Percentiles rank a stretch among this genome's conserved stretches.
These are phyloP conservation scores for Neopestalotiopsis rosae DNA, from an alignment of 2,329 filamentous ascomycete species.

Conservation along the genomic window DNA sequence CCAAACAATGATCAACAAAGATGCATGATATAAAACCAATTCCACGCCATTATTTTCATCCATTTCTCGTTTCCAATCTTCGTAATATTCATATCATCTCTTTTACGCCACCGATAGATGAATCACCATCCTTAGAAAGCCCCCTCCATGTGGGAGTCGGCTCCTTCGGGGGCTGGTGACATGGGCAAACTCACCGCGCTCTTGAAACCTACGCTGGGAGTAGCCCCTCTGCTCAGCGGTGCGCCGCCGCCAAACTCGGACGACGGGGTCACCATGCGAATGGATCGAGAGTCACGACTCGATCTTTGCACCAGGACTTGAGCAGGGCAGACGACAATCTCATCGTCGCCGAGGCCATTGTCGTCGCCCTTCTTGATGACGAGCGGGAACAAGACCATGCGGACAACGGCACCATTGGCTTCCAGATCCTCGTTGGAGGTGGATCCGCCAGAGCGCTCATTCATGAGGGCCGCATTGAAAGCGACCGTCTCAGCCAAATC, in stretches of 20 bases:
- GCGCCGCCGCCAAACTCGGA: slow-evolving; percentile 60
- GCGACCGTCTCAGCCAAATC: slow-evolving; percentile 85
- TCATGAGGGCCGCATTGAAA: slow-evolving; percentile 95
- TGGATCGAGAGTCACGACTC: slow-evolving; percentile 34
- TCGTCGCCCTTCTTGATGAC: slow-evolving; percentile 97
- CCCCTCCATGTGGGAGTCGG: slow-evolving; percentile 11
- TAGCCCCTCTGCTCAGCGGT: slow-evolving; percentile 37
- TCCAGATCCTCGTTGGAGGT: slow-evolving; percentile 82
- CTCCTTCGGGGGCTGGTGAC: slow-evolving; percentile 12
- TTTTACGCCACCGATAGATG: background rate
- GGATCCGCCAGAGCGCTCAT: slow-evolving; percentile 78
- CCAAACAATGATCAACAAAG: background rate
- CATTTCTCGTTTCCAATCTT: background rate
- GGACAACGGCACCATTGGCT: slow-evolving; percentile 75
- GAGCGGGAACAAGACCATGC: slow-evolving; percentile 92
- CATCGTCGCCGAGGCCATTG: slow-evolving; percentile 83
- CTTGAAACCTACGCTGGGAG: slow-evolving; percentile 26
- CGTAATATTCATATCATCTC: background rate
- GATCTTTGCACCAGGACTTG: slow-evolving; percentile 81
- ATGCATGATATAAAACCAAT: background rate
- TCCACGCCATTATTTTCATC: background rate
- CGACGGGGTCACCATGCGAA: slow-evolving; percentile 50
- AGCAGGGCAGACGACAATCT: slow-evolving; percentile 93
- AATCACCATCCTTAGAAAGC: background rate
- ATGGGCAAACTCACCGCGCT: slow-evolving; percentile 27